Evolutionary conservation across 2,329 filamentous ascomycete genomes (phyloP).

Genomic region (Drechslerella stenobrocha): DNA sequence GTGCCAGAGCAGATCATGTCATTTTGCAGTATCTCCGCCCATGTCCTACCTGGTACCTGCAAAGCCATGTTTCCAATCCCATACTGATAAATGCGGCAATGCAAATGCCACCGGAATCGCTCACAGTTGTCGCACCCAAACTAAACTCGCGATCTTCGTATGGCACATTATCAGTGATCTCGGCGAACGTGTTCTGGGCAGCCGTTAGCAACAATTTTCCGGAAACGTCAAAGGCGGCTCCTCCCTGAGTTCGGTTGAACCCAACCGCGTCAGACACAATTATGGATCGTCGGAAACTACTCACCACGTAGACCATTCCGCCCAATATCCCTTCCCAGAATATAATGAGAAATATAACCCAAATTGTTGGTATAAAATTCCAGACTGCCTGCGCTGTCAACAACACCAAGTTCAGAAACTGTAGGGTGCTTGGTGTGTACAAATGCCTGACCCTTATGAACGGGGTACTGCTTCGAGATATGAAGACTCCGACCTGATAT

Average conservation of each 20-base stretch:
- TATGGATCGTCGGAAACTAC: too few species aligned
- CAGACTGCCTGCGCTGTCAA: conserved; percentile 76
- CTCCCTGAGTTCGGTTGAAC: too few species aligned
- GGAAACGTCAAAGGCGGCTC: too few species aligned
- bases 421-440: conserved; percentile 79
- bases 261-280: not conserved
- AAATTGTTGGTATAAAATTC: conserved; percentile 81
- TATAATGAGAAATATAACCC: conserved; percentile 78
- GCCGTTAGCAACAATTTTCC: not conserved
- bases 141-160: conserved; percentile 85
- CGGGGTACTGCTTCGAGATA: conserved; percentile 86
- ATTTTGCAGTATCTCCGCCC: conserved; percentile 74
- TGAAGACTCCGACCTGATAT: conserved; percentile 92
- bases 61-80: conserved; percentile 77
- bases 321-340: conserved; percentile 95
- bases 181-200: conserved; percentile 77
- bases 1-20: conserved; percentile 52
- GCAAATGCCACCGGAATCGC: conserved; percentile 87
- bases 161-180: conserved; percentile 82
- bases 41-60: conserved; percentile 78
- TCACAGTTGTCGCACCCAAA: conserved; percentile 84
- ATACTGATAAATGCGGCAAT: conserved; percentile 83
- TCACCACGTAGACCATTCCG: conserved; percentile 79
- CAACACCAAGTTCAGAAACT: conserved; percentile 74
- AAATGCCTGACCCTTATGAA: conserved; percentile 79